These are phyloP conservation scores for Lentinula edodes DNA, from an alignment of 768 basidiomycete genomes.

Conservation along the genomic window DNA sequence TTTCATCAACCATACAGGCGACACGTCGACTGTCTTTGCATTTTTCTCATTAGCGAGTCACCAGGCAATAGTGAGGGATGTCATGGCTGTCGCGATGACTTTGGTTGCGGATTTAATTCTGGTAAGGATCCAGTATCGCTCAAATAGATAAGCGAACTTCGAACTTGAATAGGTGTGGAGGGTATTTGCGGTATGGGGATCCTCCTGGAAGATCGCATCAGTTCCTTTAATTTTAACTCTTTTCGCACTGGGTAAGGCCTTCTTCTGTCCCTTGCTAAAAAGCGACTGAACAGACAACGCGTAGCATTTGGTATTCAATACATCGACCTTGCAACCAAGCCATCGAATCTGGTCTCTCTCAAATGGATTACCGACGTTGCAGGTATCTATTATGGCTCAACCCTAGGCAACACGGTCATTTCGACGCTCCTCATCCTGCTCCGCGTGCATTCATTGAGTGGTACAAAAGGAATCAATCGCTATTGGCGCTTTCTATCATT, in stretches of 20 bases:
- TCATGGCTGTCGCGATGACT: background rate
- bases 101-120: background rate
- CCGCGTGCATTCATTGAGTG: background rate
- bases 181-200: too few species aligned
- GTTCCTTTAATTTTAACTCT: too few species aligned
- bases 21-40: background rate
- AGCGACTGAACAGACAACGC: too few species aligned
- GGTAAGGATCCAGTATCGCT: background rate
- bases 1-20: background rate
- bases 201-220: too few species aligned
- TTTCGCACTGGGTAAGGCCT: too few species aligned
- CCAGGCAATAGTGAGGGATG: background rate
- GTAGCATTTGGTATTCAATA: too few species aligned
- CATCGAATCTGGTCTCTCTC: background rate
- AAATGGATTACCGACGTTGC: background rate
- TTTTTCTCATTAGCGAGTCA: background rate
- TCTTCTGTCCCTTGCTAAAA: too few species aligned
- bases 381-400: background rate
- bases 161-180: too few species aligned
- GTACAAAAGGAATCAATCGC: background rate
- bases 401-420: background rate
- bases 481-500: background rate
- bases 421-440: background rate
- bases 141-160: background rate
- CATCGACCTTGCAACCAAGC: too few species aligned